phyloP scores from a whole-genome alignment of 139 green algal species.

The Picochlorum sp. region DNA sequence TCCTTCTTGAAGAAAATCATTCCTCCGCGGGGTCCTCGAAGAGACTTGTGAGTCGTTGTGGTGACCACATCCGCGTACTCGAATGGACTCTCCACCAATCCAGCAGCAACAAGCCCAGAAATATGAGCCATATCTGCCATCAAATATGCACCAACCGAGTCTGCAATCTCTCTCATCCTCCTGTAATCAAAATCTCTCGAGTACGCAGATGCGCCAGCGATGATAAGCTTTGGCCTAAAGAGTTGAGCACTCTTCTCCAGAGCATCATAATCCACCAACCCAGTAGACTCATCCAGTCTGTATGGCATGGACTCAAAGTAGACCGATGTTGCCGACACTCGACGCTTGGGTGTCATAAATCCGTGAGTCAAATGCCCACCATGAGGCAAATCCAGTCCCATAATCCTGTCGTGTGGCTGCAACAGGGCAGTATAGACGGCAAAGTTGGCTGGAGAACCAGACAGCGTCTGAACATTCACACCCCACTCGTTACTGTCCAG shows the following conservation, averaged over 20 bases:
- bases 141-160: conserved; percentile 66
- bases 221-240: conserved; percentile 85
- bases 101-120: conserved; percentile 69
- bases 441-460: conserved; percentile 95
- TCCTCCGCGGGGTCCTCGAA: conserved; percentile 76
- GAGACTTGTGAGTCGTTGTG: conserved; percentile 97
- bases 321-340: conserved; percentile 94
- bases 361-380: conserved; percentile 93
- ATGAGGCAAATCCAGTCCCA: conserved; percentile 96
- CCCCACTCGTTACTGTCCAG: conserved; percentile 88
- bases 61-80: conserved; percentile 92
- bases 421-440: conserved; percentile 97
- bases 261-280: conserved; percentile 93
- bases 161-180: conserved; percentile 78
- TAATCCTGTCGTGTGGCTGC: conserved; percentile 96
- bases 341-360: conserved; percentile 96
- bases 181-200: conserved; percentile 89
- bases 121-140: conserved; percentile 99
- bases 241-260: conserved; percentile 58
- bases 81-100: conserved; percentile 82
- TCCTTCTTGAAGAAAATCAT: conserved; percentile 99
- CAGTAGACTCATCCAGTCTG: conserved; percentile 87
- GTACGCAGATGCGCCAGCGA: conserved; percentile 93
- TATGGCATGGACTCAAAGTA: conserved; percentile 98
- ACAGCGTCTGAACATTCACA: conserved; percentile 95